Percentiles rank a stretch among this genome's conserved stretches.
Conservation (phyloP, 2,329 filamentous ascomycete genomes). For the Gaeumannomyces tritici region DNA sequence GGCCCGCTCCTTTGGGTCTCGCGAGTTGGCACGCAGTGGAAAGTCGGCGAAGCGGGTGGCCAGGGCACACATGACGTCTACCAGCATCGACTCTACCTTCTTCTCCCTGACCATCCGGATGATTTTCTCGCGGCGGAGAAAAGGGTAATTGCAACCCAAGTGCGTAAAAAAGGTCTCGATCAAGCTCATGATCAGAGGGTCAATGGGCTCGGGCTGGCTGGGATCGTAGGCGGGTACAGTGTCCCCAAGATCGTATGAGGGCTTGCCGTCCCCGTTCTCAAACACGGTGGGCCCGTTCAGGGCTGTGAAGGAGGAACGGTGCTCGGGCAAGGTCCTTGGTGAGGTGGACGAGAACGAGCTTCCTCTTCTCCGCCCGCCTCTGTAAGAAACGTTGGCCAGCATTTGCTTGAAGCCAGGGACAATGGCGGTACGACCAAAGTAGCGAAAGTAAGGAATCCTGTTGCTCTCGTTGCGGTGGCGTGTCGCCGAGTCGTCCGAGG, state of each 20-base stretch:
- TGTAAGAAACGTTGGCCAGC: conserved; percentile 59
- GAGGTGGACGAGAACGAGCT: conserved; percentile 48
- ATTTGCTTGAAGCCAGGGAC: conserved; percentile 90
- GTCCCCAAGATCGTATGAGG: conserved; percentile 26
- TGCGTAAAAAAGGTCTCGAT: conserved; percentile 74
- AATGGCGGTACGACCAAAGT: conserved; percentile 85
- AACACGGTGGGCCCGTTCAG: conserved; percentile 17
- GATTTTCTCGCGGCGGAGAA: conserved; percentile 60
- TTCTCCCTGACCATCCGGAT: conserved; percentile 71
- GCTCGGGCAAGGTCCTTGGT: conserved; percentile 26
- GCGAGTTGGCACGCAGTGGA: conserved; percentile 19
- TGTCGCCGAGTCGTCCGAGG: conserved; percentile 31
- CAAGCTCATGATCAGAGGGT: conserved; percentile 65
- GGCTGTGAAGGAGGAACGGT: conserved; percentile 6
- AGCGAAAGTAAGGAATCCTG: conserved; percentile 79
- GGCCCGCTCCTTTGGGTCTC: conserved; percentile 33
- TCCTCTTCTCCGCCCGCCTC: conserved; percentile 51
- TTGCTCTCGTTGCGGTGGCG: conserved; percentile 44
- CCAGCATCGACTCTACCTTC: conserved; percentile 71
- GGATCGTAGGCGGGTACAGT: conserved; percentile 62
- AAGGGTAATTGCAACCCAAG: conserved; percentile 79
- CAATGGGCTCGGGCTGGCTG: conserved; percentile 59
- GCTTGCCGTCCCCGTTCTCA: conserved; percentile 26
- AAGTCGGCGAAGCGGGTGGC: conserved; percentile 60
- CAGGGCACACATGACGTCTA: conserved; percentile 76